Percentiles rank a stretch among this genome's conserved stretches.
Conservation (phyloP, 179 eudicot species). For the Amaranthus tricolor region DNA sequence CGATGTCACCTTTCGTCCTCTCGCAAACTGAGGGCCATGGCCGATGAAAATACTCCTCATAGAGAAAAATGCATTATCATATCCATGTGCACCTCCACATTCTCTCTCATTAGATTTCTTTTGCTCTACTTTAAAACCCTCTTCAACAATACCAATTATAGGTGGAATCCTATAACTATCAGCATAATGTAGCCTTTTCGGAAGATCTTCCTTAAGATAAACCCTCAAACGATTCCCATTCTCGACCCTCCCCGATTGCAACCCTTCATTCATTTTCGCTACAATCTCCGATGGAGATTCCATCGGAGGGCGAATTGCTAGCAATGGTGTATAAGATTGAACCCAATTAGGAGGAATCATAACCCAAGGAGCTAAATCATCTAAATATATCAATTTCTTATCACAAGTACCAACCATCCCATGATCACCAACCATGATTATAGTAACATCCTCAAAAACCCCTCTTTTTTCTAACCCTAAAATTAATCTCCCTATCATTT, state of each 20-base stretch:
- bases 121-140: conserved; percentile 74
- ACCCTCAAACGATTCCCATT: conserved; percentile 68
- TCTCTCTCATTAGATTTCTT: conserved; percentile 43
- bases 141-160: conserved; percentile 67
- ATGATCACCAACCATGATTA: conserved; percentile 87
- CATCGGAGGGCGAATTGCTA: conserved; percentile 63
- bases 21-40: conserved; percentile 80
- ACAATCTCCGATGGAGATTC: conserved; percentile 48
- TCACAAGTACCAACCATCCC: conserved; percentile 98
- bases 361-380: conserved; percentile 70
- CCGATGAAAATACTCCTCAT: conserved; percentile 86
- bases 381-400: conserved; percentile 59
- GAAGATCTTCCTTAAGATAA: conserved; percentile 75
- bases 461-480: conserved; percentile 74
- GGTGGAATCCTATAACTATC: conserved; percentile 76
- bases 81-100: conserved; percentile 96
- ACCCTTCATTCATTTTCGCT: conserved; percentile 70
- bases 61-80: conserved; percentile 78
- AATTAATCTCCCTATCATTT: conserved; percentile 72
- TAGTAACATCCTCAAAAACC: conserved; percentile 74
- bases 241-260: conserved; percentile 57
- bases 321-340: conserved; percentile 68
- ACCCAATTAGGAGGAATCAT: conserved; percentile 64
- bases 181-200: conserved; percentile 65
- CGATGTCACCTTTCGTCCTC: conserved; percentile 73